These are phyloP conservation scores for Mallotus nudiflorus DNA, from an alignment of 345 rosid species.

Conservation along the genomic window DNA sequence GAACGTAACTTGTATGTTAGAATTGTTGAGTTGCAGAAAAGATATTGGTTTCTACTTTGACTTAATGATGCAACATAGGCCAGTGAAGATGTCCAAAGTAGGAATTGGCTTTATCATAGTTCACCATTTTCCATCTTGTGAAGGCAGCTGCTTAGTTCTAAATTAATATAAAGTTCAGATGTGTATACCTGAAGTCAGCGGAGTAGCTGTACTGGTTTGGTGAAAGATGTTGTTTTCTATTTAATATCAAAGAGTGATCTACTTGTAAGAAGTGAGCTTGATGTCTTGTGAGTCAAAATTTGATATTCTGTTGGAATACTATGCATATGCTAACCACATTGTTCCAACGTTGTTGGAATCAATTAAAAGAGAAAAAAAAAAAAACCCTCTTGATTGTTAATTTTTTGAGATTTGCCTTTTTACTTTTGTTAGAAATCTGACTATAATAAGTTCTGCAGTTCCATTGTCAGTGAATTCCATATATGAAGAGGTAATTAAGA, in stretches of 20 bases:
- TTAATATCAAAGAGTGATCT: neutral
- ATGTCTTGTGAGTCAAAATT: neutral
- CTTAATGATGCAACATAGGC: neutral
- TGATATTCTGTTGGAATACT: neutral
- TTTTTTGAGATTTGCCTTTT: no score
- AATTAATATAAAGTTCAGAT: neutral
- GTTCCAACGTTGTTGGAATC: no score
- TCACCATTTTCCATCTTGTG: neutral
- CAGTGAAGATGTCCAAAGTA: neutral
- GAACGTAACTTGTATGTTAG: neutral
- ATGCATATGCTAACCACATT: no score
- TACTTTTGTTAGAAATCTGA: slow-evolving; percentile 13
- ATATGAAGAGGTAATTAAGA: slow-evolving; percentile 79
- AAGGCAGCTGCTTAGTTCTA: neutral
- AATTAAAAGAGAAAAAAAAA: no score
- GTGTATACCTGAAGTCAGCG: neutral
- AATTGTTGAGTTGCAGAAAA: neutral
- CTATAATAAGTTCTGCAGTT: slow-evolving; percentile 45
- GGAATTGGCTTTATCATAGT: neutral
- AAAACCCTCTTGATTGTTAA: no score
- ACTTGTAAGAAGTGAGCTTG: neutral
- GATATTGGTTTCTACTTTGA: neutral
- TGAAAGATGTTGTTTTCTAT: neutral
- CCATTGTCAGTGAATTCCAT: slow-evolving; percentile 62
- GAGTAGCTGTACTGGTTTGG: neutral